These are phyloP conservation scores for Boletus eberwhitei DNA, from an alignment of 768 basidiomycete genomes.

Conservation along the genomic window DNA sequence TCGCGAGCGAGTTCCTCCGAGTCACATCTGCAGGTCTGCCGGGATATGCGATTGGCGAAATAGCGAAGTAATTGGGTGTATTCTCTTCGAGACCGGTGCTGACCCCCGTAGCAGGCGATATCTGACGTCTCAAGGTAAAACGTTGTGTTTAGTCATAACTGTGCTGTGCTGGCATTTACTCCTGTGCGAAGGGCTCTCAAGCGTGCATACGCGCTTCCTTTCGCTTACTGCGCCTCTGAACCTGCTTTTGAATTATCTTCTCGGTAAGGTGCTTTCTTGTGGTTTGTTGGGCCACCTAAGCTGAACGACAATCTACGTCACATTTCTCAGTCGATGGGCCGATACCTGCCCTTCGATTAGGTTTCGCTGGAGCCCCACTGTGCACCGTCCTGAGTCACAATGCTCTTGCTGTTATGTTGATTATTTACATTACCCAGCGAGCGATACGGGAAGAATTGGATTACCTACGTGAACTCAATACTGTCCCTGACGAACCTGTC, in stretches of 20 bases:
- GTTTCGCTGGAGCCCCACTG: constrained; percentile 26
- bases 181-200: constrained; percentile 19
- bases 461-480: constrained; percentile 9
- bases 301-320: not conserved
- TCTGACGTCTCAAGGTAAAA: constrained; percentile 19
- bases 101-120: constrained; percentile 15
- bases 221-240: constrained; percentile 24
- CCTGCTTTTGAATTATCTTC: constrained; percentile 24
- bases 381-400: constrained; percentile 29
- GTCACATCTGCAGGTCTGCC: constrained; percentile 42
- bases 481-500: constrained; percentile 7
- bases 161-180: not conserved
- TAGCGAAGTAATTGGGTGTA: constrained; percentile 32
- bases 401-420: constrained; percentile 16
- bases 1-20: constrained; percentile 39
- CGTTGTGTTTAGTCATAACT: not conserved
- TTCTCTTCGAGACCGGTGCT: not conserved
- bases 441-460: constrained; percentile 19
- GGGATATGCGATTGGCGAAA: constrained; percentile 42
- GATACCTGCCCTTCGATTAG: constrained; percentile 25
- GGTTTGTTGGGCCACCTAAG: not conserved
- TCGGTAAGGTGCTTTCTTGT: constrained; percentile 11
- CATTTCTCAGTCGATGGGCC: constrained; percentile 20
- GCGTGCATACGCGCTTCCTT: constrained; percentile 21
- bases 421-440: constrained; percentile 22